Conservation (phyloP, 805 yeast genomes). For the Hanseniaspora vineae region DNA sequence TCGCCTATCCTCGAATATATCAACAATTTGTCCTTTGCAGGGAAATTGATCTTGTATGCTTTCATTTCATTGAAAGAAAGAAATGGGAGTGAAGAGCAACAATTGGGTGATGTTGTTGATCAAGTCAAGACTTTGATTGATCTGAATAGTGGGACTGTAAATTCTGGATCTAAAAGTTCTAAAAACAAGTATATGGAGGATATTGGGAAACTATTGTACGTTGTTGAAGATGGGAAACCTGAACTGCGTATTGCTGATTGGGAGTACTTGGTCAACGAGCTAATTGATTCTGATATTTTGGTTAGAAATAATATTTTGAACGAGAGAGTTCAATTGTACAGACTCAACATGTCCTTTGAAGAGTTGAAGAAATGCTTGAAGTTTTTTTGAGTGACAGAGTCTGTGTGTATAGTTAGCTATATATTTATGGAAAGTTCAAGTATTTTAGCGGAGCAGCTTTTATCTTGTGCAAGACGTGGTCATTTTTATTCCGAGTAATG, state of each 20-base stretch:
- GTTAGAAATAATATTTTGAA: slow-evolving; percentile 54
- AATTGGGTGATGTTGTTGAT: slow-evolving; percentile 66
- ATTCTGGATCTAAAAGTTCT: slow-evolving; percentile 9
- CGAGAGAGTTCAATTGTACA: slow-evolving; percentile 52
- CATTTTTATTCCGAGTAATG: too few species aligned
- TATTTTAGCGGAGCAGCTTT: neutral
- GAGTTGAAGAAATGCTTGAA: slow-evolving; percentile 25
- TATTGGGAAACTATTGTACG: slow-evolving; percentile 22
- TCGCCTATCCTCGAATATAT: slow-evolving; percentile 59
- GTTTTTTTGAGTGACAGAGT: neutral
- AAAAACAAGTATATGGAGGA: slow-evolving; percentile 18
- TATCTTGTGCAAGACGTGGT: too few species aligned
- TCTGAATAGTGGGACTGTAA: slow-evolving; percentile 16
- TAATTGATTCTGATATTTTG: slow-evolving; percentile 69
- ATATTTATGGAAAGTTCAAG: too few species aligned
- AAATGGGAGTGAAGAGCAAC: slow-evolving; percentile 55
- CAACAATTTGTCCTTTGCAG: slow-evolving; percentile 45
- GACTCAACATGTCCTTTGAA: slow-evolving; percentile 40
- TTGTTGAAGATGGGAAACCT: slow-evolving; percentile 25
- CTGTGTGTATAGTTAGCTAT: too few species aligned
- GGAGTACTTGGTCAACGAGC: slow-evolving; percentile 45
- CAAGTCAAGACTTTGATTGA: slow-evolving; percentile 49
- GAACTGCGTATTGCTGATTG: slow-evolving; percentile 47
- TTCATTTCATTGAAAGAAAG: slow-evolving; percentile 51
- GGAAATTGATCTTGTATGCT: slow-evolving; percentile 63